Evolutionary conservation across 2,329 filamentous ascomycete genomes (phyloP).

Genomic region (Alternaria gaisen): DNA sequence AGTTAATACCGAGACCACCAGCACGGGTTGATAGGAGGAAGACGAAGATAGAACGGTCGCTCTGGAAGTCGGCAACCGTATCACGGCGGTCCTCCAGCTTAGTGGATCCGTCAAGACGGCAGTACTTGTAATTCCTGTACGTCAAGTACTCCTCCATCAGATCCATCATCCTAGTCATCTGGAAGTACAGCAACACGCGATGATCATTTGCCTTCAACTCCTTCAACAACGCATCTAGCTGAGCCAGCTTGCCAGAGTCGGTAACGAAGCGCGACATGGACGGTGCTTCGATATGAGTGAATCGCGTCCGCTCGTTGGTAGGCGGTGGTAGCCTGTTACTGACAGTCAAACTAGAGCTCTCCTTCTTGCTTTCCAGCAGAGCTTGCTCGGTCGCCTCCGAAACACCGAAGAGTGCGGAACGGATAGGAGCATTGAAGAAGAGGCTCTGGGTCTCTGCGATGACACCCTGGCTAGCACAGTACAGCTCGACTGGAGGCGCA

Average conservation of each 20-base stretch:
- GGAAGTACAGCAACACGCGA: conserved; percentile 97
- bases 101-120: conserved; percentile 93
- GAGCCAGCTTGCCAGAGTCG: conserved; percentile 94
- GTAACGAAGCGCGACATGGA: conserved; percentile 98
- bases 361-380: conserved; percentile 76
- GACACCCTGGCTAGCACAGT: conserved; percentile 73
- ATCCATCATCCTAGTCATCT: conserved; percentile 99
- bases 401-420: conserved; percentile 76
- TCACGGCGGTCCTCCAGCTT: conserved; percentile 97
- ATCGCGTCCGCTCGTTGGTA: conserved; percentile 81
- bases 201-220: conserved; percentile 92
- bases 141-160: conserved; percentile 99
- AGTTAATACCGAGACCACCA: conserved; percentile 96
- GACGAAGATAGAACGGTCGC: conserved; percentile 91
- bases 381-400: conserved; percentile 72
- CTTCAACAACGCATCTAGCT: conserved; percentile 85
- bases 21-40: conserved; percentile 96
- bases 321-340: conserved; percentile 76
- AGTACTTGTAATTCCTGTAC: conserved; percentile 99
- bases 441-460: conserved; percentile 73
- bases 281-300: conserved; percentile 89
- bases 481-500: conserved; percentile 85
- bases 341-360: conserved; percentile 70
- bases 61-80: conserved; percentile 96
- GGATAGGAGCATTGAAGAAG: conserved; percentile 80